phyloP scores from a whole-genome alignment of 2,329 filamentous ascomycete genomes.

The Hypoxylon sp. region DNA sequence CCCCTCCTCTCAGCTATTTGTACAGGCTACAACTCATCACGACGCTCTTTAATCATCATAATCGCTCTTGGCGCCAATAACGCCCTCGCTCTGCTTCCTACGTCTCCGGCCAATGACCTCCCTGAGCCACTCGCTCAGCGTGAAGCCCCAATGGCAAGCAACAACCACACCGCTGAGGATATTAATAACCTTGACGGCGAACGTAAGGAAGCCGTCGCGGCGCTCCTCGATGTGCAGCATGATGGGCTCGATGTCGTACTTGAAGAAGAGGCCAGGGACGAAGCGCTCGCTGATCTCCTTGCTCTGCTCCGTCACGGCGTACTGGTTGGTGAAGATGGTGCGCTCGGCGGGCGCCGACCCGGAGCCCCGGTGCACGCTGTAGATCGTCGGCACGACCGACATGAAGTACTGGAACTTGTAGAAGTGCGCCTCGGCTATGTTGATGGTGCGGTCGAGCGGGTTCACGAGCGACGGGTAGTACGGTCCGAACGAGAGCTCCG shows the following conservation, averaged over 20 bases:
- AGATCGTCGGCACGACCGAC: conserved; percentile 93
- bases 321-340: conserved; percentile 94
- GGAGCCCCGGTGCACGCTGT: conserved; percentile 72
- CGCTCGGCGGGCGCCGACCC: conserved; percentile 58
- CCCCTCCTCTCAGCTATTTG: conserved; percentile 4
- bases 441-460: conserved; percentile 92
- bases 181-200: conserved; percentile 89
- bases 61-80: conserved; percentile 64
- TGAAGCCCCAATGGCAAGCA: conserved; percentile 93
- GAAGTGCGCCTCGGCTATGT: conserved; percentile 82
- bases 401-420: conserved; percentile 99
- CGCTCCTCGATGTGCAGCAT: conserved; percentile 87
- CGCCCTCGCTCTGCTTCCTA: conserved; percentile 63
- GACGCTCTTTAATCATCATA: conserved; percentile 51
- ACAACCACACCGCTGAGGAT: conserved; percentile 92
- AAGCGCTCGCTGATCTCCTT: conserved; percentile 76
- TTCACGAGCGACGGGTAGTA: conserved; percentile 95
- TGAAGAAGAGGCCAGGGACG: conserved; percentile 95
- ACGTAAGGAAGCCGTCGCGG: conserved; percentile 79
- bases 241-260: conserved; percentile 98
- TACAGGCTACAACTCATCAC: conserved; percentile 17
- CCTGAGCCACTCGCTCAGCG: conserved; percentile 81
- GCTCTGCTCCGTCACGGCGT: conserved; percentile 93
- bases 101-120: conserved; percentile 68
- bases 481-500: conserved; percentile 96